Evolutionary conservation across 495 filamentous ascomycete genomes (phyloP).

Genomic region (Recurvomyces mirabilis): DNA sequence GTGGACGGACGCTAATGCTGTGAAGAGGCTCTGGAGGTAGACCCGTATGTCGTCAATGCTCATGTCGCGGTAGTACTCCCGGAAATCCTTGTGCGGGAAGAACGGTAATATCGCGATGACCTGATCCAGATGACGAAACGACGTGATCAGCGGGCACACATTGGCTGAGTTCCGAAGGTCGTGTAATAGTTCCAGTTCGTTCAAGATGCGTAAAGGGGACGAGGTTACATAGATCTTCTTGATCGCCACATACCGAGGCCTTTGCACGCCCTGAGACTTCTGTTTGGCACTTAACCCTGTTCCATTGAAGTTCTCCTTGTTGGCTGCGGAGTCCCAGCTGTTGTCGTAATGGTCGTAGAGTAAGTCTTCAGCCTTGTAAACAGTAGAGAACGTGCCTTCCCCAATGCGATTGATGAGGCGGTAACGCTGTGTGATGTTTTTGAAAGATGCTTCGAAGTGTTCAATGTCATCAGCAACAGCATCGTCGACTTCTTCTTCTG

Average conservation of each 20-base stretch:
- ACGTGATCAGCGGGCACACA: slow-evolving; percentile 91
- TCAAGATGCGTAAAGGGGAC: slow-evolving; percentile 82
- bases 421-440: slow-evolving; percentile 69
- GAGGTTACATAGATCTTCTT: slow-evolving; percentile 99
- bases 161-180: slow-evolving; percentile 69
- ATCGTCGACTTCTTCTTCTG: slow-evolving; percentile 57
- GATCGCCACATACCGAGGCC: slow-evolving; percentile 75
- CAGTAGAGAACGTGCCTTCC: slow-evolving; percentile 96
- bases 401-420: slow-evolving; percentile 93
- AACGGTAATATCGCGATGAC: slow-evolving; percentile 91
- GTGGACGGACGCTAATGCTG: slow-evolving; percentile 74
- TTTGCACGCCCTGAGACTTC: slow-evolving; percentile 37
- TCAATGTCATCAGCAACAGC: slow-evolving; percentile 75
- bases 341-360: slow-evolving; percentile 74
- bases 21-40: slow-evolving; percentile 83
- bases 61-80: slow-evolving; percentile 86
- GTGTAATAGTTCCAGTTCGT: slow-evolving; percentile 93
- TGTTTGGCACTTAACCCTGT: slow-evolving; percentile 27
- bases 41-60: slow-evolving; percentile 69
- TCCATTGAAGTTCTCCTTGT: slow-evolving; percentile 52
- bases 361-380: slow-evolving; percentile 98
- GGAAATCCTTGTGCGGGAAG: slow-evolving; percentile 91
- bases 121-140: slow-evolving; percentile 86
- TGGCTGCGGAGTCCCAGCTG: slow-evolving; percentile 63
- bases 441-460: slow-evolving; percentile 68